phyloP scores from a whole-genome alignment of 169 alveolate species.

The Cryptosporidium ubiquitum region DNA sequence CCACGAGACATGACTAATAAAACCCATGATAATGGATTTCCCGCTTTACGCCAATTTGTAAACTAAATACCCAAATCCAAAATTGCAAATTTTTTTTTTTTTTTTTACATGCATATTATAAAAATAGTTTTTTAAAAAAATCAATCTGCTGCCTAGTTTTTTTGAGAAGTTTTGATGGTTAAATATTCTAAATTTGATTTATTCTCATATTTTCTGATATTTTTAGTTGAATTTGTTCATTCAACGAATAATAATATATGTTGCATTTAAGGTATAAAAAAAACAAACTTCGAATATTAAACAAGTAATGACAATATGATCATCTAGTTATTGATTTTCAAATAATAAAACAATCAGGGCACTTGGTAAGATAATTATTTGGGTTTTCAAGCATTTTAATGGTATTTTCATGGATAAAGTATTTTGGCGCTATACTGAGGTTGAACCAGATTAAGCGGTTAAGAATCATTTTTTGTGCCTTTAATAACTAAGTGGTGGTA shows the following conservation, averaged over 20 bases:
- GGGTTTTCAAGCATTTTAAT: too few relatives aligned
- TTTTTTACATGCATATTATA: background rate
- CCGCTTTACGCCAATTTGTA: too few relatives aligned
- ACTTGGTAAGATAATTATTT: background rate
- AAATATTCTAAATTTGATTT: too few relatives aligned
- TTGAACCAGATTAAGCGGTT: background rate
- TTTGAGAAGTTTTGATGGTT: background rate
- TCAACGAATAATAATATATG: too few relatives aligned
- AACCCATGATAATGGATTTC: background rate
- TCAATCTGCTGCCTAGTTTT: background rate
- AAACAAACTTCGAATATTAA: background rate
- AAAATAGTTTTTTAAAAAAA: too few relatives aligned
- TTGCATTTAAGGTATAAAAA: background rate
- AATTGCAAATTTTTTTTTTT: too few relatives aligned
- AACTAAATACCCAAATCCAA: too few relatives aligned
- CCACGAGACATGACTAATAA: background rate
- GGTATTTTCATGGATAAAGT: background rate
- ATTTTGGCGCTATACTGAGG: background rate
- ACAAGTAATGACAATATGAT: too few relatives aligned
- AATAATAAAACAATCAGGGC: too few relatives aligned
- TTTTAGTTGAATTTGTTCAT: too few relatives aligned
- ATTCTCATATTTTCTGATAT: too few relatives aligned
- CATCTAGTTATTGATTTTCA: too few relatives aligned
- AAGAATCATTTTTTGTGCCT: background rate
- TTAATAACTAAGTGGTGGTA: background rate